A percentile compares a stretch with the other conserved stretches of the same genome.
These are phyloP conservation scores for Phylloporus sp. DNA, from an alignment of 768 basidiomycete genomes.

Conservation along the genomic window DNA sequence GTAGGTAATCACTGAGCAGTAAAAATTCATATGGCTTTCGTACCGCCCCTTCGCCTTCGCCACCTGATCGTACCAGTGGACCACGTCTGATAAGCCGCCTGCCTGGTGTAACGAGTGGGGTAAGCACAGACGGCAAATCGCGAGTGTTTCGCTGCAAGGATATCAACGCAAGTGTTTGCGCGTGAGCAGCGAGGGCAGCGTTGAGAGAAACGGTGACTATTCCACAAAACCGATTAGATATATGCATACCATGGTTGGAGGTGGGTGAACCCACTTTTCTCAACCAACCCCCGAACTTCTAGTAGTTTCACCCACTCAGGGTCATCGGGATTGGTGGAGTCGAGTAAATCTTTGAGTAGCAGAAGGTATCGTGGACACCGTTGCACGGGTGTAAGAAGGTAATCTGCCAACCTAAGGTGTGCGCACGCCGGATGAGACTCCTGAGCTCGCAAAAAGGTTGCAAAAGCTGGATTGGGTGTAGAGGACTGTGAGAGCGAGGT, in stretches of 20 bases:
- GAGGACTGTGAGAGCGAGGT: constrained; percentile 48
- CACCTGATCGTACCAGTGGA: constrained; percentile 44
- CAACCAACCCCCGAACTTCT: constrained; percentile 60
- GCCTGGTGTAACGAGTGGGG: constrained; percentile 76
- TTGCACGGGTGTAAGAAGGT: constrained; percentile 84
- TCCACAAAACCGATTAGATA: constrained; percentile 9
- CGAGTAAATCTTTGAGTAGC: constrained; percentile 75
- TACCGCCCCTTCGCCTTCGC: constrained; percentile 40
- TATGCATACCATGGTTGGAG: neutral
- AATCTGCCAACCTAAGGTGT: constrained; percentile 75
- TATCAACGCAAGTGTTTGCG: constrained; percentile 70
- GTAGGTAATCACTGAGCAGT: constrained; percentile 75
- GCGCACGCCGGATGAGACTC: constrained; percentile 70
- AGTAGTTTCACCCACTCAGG: constrained; percentile 63
- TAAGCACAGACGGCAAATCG: constrained; percentile 72
- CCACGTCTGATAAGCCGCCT: constrained; percentile 74
- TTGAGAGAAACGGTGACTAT: constrained; percentile 79
- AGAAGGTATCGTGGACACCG: constrained; percentile 85
- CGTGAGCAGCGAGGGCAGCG: constrained; percentile 72
- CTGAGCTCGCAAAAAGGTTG: constrained; percentile 57
- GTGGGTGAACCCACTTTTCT: constrained; percentile 56
- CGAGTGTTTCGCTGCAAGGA: constrained; percentile 76
- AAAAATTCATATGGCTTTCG: constrained; percentile 61
- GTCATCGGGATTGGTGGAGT: constrained; percentile 60
- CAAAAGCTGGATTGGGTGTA: constrained; percentile 45